Conservation (phyloP, 495 filamentous ascomycete genomes). For the Geoglossum glabrum region DNA sequence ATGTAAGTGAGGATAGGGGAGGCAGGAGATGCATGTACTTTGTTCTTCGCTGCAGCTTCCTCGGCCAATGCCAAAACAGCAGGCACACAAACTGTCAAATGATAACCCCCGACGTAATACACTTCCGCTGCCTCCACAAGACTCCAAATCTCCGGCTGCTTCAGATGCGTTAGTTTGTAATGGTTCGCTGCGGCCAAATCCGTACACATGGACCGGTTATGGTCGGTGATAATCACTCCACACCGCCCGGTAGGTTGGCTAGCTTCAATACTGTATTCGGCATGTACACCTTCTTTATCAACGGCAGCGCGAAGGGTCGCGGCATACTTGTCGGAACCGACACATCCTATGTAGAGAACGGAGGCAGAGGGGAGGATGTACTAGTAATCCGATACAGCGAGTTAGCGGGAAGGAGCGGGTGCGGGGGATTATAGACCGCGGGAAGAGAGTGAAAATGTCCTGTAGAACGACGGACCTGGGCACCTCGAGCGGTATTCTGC, state of each 20-base stretch:
- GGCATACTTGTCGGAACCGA: conserved; percentile 81
- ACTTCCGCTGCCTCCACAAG: conserved; percentile 70
- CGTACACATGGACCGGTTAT: conserved; percentile 83
- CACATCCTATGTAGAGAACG: conserved; percentile 80
- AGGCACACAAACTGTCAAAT: conserved; percentile 71
- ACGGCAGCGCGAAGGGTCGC: conserved; percentile 62
- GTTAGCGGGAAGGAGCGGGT: neutral
- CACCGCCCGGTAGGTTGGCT: conserved; percentile 73
- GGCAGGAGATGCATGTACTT: conserved; percentile 24
- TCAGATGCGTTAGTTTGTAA: conserved; percentile 87
- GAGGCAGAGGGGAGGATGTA: conserved; percentile 80
- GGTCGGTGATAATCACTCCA: conserved; percentile 88
- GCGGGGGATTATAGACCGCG: too few species aligned
- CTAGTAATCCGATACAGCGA: conserved; percentile 19
- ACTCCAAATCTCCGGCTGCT: conserved; percentile 75
- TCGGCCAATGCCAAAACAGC: conserved; percentile 76
- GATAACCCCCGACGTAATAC: conserved; percentile 88
- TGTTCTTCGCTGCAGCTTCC: conserved; percentile 73
- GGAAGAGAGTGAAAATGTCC: too few species aligned
- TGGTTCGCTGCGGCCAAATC: conserved; percentile 91
- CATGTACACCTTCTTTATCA: conserved; percentile 64
- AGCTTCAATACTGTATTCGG: conserved; percentile 82
- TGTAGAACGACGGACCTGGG: conserved; percentile 31
- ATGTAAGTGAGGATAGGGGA: neutral
- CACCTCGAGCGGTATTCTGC: conserved; percentile 94